Evolutionary conservation across 2,329 filamentous ascomycete genomes (phyloP), one percentile per base, ranked within the genome.

Genomic region (Colletotrichum sp.): DNA sequence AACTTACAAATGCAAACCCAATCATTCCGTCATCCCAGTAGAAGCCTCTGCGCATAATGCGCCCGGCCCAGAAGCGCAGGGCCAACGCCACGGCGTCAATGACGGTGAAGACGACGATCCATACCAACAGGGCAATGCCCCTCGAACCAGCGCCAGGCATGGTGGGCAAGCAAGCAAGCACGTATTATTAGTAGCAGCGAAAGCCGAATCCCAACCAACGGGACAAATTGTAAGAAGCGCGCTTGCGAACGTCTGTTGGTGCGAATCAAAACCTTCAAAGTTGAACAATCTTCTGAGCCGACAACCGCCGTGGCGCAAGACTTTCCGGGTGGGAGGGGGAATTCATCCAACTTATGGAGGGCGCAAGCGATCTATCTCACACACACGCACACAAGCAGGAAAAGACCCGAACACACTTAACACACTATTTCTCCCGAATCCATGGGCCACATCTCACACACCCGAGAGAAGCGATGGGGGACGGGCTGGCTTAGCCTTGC

Each of bases 41-140:
- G 12, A 82, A 65, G 8, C 72, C 67, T 21, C 80, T 80, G 44
- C 76, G 69, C 36, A 79, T 55, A 4, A 77, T 30, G 28, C 30
- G 59, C 18, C 74, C 76, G 8, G 80, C 73, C 81, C 78, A 81
- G 68, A 79, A 79, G 18, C 80, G 80, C 68, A 82, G 30, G 15
- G 24, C 21, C 5, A 82, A 34, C 44, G 79, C 59, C 10, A 64
- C 9, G 21, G 70, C 28, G 55, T 71, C 72, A 6, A 81, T 13
- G 16, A 71, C 26, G 8, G 75, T 77, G 21, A 81, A 81, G 30
- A 79, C 26, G 24, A 78, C 26, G 18, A 80, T 72, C 64, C 69
- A 69, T 28, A 73, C 34, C 30, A 76, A 32, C 63, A 76, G 73
- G 57, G 12, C 24, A 16, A 76, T 73, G 73, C 73, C 73, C 64